phyloP scores from a whole-genome alignment of 1,139 yeast genomes.

The Lodderomyces orthopsilosis region DNA sequence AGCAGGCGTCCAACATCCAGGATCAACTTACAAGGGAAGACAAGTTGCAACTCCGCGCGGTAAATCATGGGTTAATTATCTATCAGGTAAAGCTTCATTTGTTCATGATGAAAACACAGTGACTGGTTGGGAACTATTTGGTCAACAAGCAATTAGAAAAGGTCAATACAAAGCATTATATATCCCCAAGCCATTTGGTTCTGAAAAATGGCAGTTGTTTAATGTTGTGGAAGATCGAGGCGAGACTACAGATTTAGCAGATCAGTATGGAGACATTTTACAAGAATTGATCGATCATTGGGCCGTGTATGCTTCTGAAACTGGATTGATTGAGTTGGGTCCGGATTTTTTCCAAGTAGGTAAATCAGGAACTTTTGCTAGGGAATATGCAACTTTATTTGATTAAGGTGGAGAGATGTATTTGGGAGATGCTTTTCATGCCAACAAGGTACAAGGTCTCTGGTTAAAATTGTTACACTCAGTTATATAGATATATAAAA shows the following conservation, averaged over 20 bases:
- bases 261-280: slow-evolving; percentile 28
- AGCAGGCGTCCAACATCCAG: slow-evolving; percentile 47
- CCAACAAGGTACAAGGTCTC: too few species aligned
- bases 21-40: slow-evolving; percentile 34
- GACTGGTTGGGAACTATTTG: slow-evolving; percentile 59
- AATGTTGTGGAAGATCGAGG: slow-evolving; percentile 45
- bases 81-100: slow-evolving; percentile 21
- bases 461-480: not conserved
- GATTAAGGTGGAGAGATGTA: too few species aligned
- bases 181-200: slow-evolving; percentile 49
- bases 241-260: slow-evolving; percentile 43
- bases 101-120: slow-evolving; percentile 46
- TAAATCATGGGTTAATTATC: slow-evolving; percentile 36
- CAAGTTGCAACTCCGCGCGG: slow-evolving; percentile 41
- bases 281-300: slow-evolving; percentile 45
- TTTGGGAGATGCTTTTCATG: too few species aligned
- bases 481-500: not conserved
- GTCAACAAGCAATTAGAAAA: slow-evolving; percentile 53
- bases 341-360: slow-evolving; percentile 14
- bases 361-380: too few species aligned
- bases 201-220: slow-evolving; percentile 52
- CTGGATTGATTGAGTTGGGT: slow-evolving; percentile 44
- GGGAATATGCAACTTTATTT: too few species aligned
- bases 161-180: slow-evolving; percentile 48
- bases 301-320: slow-evolving; percentile 53